phyloP scores from a whole-genome alignment of 768 basidiomycete species.

The Chalciporus piperatus region DNA sequence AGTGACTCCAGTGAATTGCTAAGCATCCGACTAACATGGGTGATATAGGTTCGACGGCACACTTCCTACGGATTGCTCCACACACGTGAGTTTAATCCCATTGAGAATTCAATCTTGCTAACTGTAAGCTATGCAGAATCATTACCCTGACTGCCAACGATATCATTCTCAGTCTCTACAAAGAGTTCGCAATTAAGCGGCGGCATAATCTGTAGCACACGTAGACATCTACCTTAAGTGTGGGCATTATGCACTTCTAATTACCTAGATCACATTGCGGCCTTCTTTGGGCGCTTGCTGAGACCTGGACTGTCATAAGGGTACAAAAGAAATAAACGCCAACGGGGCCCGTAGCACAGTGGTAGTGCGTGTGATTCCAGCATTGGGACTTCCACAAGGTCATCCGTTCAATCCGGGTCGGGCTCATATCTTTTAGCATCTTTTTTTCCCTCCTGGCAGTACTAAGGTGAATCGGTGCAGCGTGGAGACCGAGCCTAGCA shows the following conservation, averaged over 20 bases:
- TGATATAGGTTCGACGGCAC: slow-evolving; percentile 79
- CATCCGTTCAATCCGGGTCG: slow-evolving; percentile 45
- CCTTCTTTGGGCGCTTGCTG: background rate
- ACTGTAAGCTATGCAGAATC: slow-evolving; percentile 48
- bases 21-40: background rate
- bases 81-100: slow-evolving; percentile 66
- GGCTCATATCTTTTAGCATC: slow-evolving; percentile 23
- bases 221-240: background rate
- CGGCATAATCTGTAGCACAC: slow-evolving; percentile 8
- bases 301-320: background rate
- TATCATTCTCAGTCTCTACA: slow-evolving; percentile 68
- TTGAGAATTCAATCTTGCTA: background rate
- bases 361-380: slow-evolving; percentile 37
- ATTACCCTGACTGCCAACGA: slow-evolving; percentile 90
- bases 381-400: slow-evolving; percentile 35
- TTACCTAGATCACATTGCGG: background rate
- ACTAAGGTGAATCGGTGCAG: no score
- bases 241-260: background rate
- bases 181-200: slow-evolving; percentile 30
- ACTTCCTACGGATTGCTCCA: slow-evolving; percentile 89
- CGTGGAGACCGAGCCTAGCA: no score
- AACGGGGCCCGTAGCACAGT: slow-evolving; percentile 28
- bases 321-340: background rate
- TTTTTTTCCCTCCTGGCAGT: background rate
- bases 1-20: slow-evolving; percentile 1